Base-by-base conservation (phyloP, 257 asterid genomes). In the Scutellaria baicalensis region DNA sequence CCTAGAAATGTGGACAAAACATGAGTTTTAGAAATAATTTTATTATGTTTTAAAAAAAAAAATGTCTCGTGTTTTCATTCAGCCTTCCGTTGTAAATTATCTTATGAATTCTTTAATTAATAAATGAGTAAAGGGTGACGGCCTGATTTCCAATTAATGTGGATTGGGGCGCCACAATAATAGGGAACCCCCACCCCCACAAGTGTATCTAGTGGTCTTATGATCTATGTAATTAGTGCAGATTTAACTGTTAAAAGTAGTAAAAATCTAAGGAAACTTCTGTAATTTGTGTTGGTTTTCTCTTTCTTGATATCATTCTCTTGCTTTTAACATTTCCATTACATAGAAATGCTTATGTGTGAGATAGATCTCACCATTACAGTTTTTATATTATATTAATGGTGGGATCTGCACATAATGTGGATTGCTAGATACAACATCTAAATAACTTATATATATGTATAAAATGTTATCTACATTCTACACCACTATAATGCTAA, bases 151-250 rank as follows among this genome's bases (percentile, higher is more conserved):
- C n/a, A n/a, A n/a, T n/a, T n/a, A n/a, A n/a, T n/a, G n/a, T n/a
- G n/a, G n/a, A n/a, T n/a, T n/a, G n/a, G n/a, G n/a, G n/a, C n/a
- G n/a, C n/a, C n/a, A n/a, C n/a, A n/a, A n/a, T n/a, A 38, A 13
- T 56, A 47, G 1, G 17, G 17, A 17, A 9, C 48, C 48, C 5
- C 11, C 10, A 14, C 51, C 33, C 20, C 18, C 20, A 65, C 58
- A 38, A 67, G 14, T 75, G 78, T 71, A 31, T 72, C 16, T 70
- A 35, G 60, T 42, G 18, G 42, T 78, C 54, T 58, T 72, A 66
- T 60, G 67, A 66, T 76, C 45, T 73, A 75, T 81, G 71, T 47
- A 27, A 57, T 14, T 40, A 33, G 59, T 54, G 68, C 69, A 75
- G 27, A 77, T 74, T 70, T 67, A 72, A 59, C 61, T 23, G 40